phyloP scores from a whole-genome alignment of 257 asterid genomes.

The Scutellaria galericulata region DNA sequence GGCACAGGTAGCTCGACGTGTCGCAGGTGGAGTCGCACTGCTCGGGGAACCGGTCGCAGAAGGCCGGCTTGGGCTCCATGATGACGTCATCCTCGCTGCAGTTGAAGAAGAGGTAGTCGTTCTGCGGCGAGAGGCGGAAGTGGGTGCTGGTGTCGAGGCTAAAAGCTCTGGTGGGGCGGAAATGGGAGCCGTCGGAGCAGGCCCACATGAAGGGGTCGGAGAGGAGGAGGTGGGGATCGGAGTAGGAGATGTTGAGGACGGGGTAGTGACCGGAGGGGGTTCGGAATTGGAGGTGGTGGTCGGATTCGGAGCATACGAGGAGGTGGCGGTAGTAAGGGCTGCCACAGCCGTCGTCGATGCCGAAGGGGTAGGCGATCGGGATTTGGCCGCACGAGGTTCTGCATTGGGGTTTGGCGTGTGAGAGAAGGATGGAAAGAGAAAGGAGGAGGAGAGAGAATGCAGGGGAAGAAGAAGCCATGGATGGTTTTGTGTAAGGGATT shows the following conservation, averaged over 20 bases:
- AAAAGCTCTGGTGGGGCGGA: slow-evolving; percentile 79
- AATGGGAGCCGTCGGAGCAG: slow-evolving; percentile 62
- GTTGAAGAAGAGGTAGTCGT: slow-evolving; percentile 89
- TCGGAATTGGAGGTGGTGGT: slow-evolving; percentile 56
- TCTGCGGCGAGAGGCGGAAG: slow-evolving; percentile 64
- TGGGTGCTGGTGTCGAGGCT: slow-evolving; percentile 86
- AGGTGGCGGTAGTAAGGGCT: slow-evolving; percentile 73
- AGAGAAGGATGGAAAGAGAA: slow-evolving; percentile 17
- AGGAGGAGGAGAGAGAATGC: neutral
- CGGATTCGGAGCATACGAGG: slow-evolving; percentile 64
- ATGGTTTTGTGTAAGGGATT: slow-evolving; percentile 15
- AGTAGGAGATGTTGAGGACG: slow-evolving; percentile 60
- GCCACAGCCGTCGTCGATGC: slow-evolving; percentile 93
- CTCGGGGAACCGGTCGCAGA: slow-evolving; percentile 86
- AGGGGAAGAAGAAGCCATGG: slow-evolving; percentile 38
- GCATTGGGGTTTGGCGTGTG: slow-evolving; percentile 49
- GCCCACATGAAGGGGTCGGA: slow-evolving; percentile 82
- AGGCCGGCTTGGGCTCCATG: slow-evolving; percentile 68
- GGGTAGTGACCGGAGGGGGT: slow-evolving; percentile 88
- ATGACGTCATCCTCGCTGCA: slow-evolving; percentile 76
- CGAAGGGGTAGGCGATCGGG: slow-evolving; percentile 83
- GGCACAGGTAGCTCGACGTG: slow-evolving; percentile 78
- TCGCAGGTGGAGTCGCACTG: slow-evolving; percentile 93
- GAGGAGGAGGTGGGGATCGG: slow-evolving; percentile 79
- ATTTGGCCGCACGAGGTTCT: slow-evolving; percentile 70